Evolutionary conservation across 164 flowering plant genomes (phyloP).

Genomic region (Annona cherimola): DNA sequence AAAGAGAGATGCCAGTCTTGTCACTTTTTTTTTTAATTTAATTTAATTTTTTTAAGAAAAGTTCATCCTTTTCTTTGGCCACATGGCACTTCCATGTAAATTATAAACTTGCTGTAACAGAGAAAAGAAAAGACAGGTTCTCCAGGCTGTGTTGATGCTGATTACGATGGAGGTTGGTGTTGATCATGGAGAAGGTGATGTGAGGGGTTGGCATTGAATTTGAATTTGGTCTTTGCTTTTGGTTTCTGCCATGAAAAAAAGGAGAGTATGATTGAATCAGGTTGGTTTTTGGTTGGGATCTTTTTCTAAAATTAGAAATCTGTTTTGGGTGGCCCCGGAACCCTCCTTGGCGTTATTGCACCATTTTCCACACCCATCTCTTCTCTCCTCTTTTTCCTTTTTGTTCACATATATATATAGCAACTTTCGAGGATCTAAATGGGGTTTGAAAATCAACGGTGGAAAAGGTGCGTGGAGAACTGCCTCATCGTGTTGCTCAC

Average conservation of each 20-base stretch:
- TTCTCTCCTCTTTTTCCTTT: too few species aligned
- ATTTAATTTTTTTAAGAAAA: background rate
- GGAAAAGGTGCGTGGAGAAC: background rate
- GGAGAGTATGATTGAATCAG: background rate
- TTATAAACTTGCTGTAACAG: background rate
- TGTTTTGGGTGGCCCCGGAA: background rate
- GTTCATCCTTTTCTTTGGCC: background rate
- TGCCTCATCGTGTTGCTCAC: background rate
- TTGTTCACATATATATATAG: background rate
- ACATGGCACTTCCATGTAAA: background rate
- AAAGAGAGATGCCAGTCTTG: background rate
- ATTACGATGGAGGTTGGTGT: background rate
- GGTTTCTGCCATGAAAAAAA: slow-evolving; percentile 3
- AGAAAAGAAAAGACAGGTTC: background rate
- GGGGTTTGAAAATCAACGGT: background rate
- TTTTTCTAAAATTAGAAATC: slow-evolving; percentile 17
- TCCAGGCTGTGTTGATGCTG: slow-evolving; percentile 3
- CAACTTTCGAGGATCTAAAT: background rate
- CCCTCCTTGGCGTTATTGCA: background rate
- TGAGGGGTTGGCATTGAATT: slow-evolving; percentile 5
- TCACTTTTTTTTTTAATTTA: slow-evolving; percentile 1
- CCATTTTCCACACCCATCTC: background rate
- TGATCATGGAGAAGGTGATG: slow-evolving; percentile 5
- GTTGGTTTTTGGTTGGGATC: slow-evolving; percentile 16
- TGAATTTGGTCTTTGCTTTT: background rate